Conservation (phyloP, 1,139 yeast species). For the Trichomonascaceae sp. region DNA sequence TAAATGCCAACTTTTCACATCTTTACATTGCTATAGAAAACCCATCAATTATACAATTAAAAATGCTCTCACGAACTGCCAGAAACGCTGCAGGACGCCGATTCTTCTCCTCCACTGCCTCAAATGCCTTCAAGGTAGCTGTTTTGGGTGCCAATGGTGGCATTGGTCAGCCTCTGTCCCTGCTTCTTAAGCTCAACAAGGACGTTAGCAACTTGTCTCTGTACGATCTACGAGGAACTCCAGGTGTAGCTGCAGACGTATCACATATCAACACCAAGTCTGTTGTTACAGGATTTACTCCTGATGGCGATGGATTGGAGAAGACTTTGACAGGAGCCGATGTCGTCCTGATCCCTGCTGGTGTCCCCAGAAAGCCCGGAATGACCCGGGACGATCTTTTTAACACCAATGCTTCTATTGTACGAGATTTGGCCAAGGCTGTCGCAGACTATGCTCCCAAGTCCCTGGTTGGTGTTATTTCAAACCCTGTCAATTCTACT, state of each 20-base stretch:
- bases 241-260: slow-evolving; percentile 96
- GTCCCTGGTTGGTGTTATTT: slow-evolving; percentile 80
- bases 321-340: slow-evolving; percentile 74
- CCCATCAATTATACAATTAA: neutral
- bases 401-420: slow-evolving; percentile 95
- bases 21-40: neutral
- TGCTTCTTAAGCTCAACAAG: slow-evolving; percentile 79
- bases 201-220: slow-evolving; percentile 80
- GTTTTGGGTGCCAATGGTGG: slow-evolving; percentile 98
- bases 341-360: slow-evolving; percentile 93
- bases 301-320: slow-evolving; percentile 79
- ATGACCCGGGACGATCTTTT: slow-evolving; percentile 95
- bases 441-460: slow-evolving; percentile 82
- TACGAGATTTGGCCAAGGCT: slow-evolving; percentile 84
- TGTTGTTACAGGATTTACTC: slow-evolving; percentile 69
- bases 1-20: slow-evolving; percentile 5
- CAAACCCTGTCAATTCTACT: slow-evolving; percentile 98
- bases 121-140: slow-evolving; percentile 47
- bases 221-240: slow-evolving; percentile 89
- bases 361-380: slow-evolving; percentile 99
- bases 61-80: slow-evolving; percentile 16
- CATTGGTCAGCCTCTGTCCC: slow-evolving; percentile 95
- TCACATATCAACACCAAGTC: slow-evolving; percentile 92
- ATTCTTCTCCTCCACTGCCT: slow-evolving; percentile 21
- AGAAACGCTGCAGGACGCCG: slow-evolving; percentile 9